phyloP scores from a whole-genome alignment of 805 yeast genomes.

The Lipomyces lipofer region DNA sequence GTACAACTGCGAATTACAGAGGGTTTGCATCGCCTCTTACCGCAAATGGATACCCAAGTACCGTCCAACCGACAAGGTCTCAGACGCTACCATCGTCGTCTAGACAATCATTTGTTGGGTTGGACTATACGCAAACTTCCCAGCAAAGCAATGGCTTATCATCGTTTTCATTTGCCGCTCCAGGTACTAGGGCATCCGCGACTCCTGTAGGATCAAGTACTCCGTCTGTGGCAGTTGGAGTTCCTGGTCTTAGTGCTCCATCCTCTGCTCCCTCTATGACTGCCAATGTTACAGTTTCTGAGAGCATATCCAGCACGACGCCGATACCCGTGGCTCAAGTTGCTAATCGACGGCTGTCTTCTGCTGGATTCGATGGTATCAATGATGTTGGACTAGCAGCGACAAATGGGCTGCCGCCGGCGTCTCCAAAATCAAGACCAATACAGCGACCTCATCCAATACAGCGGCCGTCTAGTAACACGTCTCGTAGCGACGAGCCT shows the following conservation, averaged over 20 bases:
- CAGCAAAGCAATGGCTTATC: background rate
- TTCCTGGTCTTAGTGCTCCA: conserved; percentile 1
- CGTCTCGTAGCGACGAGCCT: conserved; percentile 19
- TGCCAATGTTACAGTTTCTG: background rate
- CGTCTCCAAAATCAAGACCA: conserved; percentile 15
- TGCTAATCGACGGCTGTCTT: conserved; percentile 10
- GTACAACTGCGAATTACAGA: conserved; percentile 2
- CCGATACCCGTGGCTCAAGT: conserved; percentile 9
- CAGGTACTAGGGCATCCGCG: conserved; percentile 5
- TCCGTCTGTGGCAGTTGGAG: background rate
- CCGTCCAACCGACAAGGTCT: conserved; percentile 4
- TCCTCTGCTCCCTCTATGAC: background rate
- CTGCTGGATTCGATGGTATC: background rate
- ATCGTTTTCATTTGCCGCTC: conserved; percentile 9
- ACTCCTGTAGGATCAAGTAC: conserved; percentile 10
- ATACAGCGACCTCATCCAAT: conserved; percentile 29
- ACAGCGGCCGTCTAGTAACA: conserved; percentile 23
- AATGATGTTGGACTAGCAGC: conserved; percentile 7
- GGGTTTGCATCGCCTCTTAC: conserved; percentile 19
- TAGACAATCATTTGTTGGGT: conserved; percentile 3
- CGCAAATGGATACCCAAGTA: conserved; percentile 7
- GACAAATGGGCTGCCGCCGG: conserved; percentile 6
- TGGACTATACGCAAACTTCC: conserved; percentile 10
- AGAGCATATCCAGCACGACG: conserved; percentile 7
- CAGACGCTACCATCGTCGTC: conserved; percentile 5